Base-by-base conservation (phyloP, 176 grass and related monocot species). In the Phoenix roebelenii region DNA sequence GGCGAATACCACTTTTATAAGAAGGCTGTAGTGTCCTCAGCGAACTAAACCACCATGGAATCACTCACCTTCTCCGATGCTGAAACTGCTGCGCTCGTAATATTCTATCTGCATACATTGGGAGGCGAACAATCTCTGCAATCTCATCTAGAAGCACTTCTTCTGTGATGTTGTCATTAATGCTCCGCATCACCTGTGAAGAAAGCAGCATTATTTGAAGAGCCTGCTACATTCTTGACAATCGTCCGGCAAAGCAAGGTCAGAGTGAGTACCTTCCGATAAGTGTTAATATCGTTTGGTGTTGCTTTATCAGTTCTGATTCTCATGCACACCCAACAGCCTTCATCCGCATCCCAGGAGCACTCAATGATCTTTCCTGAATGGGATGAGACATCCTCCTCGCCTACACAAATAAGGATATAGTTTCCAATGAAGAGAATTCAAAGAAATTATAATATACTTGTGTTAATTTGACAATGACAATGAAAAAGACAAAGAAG, bases 101-200 rank as follows among this genome's bases (percentile, higher is more conserved):
- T 57, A 88, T 88, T 68, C 85, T 79, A 74, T 95, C 89, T 0
- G 64, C 68, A 75, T 89, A 95, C 89, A 95, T 95, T 0, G 89
- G 89, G 48, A 95, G 89, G 49, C 72, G 52, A 19, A 65, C 77
- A 19, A 89, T 95, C 72, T 89, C 81, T 1, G 67, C 24, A 22
- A 95, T 95, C 57, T 95, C 81, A 67, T 70, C 65, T 7, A 95
- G 72, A 73, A 95, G 89, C 56, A 89, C 87, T 58, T 89, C 85
- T 76, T 88, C 82, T 0, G 85, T 95, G 20, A 95, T 95, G 53
- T 95, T 95, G 66, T 95, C 85, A 5, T 81, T 78, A 57, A 95
- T 95, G 50, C 90, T 95, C 66, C 90, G 83, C 85, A 95, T 86
- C 7, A 95, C 90, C 90, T 95, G 30, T 61, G 54, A 56, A 18